Evolutionary conservation across 2,329 filamentous ascomycete species (phyloP), one percentile per base, ranked within the genome.

Genomic region (Apiospora marii): DNA sequence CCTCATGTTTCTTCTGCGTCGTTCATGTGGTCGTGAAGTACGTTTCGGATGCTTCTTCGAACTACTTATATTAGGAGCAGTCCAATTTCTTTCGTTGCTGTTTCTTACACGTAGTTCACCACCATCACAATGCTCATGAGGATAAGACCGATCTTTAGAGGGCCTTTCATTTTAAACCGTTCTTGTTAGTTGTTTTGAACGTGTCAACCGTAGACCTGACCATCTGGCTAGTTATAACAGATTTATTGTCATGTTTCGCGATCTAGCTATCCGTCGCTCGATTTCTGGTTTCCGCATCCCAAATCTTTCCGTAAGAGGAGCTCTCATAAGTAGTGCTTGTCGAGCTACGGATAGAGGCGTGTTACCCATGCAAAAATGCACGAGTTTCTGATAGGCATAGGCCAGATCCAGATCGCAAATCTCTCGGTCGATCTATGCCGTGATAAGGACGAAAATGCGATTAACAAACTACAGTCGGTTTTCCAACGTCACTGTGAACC

Each of bases 131-230:
- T 19, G 13, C 51, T 58, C 13, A 58, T 58, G 16, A 53, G 49
- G 51, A 58, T 58, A 19, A 58, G 51, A 58, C 51, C 51, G 51
- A 58, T 30, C 51, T 58, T 58, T 34, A 58, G 13, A 58, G 27
- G 27, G 51, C 24, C 51, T 34, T 58, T 58, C 13, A 58, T 58
- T 58, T 58, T 34, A 5, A 34, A 58, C 13, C 27, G 51, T 58
- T 58, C 13, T 58, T 58, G 6, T 58, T 24, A 49, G 22, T 24
- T 58, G 27, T 30, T 58, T 58, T 30, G 4, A 58, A 34, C 27
- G 24, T 58, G 13, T 58, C 6, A 51, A 51, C 49, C 49, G n/a
- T 51, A 51, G 49, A 51, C 13, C 24, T 58, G 13, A 58, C 27
- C 14, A 58, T 58, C 51, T 34, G 27, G 27, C 27, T n/a, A 58